Base-by-base conservation (phyloP, 75 land plant genomes). In the Azolla pinnata region DNA sequence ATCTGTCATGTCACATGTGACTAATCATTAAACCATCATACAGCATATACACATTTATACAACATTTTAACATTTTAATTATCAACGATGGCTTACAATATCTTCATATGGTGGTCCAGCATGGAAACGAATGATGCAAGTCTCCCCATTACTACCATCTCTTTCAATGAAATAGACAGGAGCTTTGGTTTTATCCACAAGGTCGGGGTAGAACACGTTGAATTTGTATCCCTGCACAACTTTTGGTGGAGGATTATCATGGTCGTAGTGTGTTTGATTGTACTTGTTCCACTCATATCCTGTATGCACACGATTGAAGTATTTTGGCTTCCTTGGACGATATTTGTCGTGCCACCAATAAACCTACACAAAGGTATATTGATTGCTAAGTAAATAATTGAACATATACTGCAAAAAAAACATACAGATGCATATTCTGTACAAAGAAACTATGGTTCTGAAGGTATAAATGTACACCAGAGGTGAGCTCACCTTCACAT, bases 341-440 rank as follows among this genome's bases (percentile, higher is more conserved):
- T 95, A 95, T 54, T 95, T 95, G 59, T 95, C 99, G 66, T 95
- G 99, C 99, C 99, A 95, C 99, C 99, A 95, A 63, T 90, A 95
- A 0, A 89, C 98, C 90, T 86, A 70, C 57, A 64, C 9, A 49
- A 19, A 25, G 2, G 31, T 16, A 54, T 24, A 54, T 28, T n/a
- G n/a, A n/a, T n/a, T n/a, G n/a, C n/a, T n/a, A n/a, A n/a, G n/a
- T n/a, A n/a, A n/a, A n/a, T n/a, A n/a, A n/a, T n/a, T n/a, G n/a
- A n/a, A n/a, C n/a, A n/a, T n/a, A n/a, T n/a, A n/a, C n/a, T n/a
- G n/a, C n/a, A n/a, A n/a, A n/a, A n/a, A n/a, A n/a, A n/a, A n/a
- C n/a, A n/a, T n/a, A n/a, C n/a, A n/a, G n/a, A n/a, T n/a, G n/a
- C n/a, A n/a, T n/a, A n/a, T n/a, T n/a, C n/a, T n/a, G n/a, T n/a